Conservation (phyloP, 2,329 filamentous ascomycete species). For the Fusarium coffeatum region DNA sequence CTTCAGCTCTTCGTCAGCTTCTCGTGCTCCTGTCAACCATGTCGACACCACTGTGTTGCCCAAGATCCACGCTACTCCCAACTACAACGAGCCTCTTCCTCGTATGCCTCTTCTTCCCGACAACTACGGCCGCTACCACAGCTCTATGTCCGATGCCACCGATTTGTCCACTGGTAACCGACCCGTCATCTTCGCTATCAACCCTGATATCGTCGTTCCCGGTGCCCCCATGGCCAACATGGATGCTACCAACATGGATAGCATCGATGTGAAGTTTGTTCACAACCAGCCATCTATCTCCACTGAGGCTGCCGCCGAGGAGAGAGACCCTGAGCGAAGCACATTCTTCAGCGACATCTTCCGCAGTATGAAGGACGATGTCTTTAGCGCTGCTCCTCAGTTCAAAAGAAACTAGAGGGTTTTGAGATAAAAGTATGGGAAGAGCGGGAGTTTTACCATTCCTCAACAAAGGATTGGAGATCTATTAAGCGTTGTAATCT, state of each 20-base stretch:
- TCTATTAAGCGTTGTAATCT: conserved; percentile 44
- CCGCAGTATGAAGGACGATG: conserved; percentile 67
- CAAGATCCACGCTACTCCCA: conserved; percentile 50
- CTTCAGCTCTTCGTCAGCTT: conserved; percentile 63
- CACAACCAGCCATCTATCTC: conserved; percentile 50
- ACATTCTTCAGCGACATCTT: conserved; percentile 67
- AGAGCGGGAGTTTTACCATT: conserved; percentile 3
- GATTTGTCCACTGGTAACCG: conserved; percentile 56
- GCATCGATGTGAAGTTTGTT: conserved; percentile 65
- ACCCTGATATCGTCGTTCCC: conserved; percentile 65
- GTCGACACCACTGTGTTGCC: conserved; percentile 68
- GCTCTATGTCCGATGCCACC: conserved; percentile 58
- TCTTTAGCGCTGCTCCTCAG: conserved; percentile 43
- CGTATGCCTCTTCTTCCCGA: conserved; percentile 71
- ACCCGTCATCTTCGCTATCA: conserved; percentile 65
- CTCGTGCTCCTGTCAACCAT: conserved; percentile 53
- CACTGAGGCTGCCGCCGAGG: conserved; percentile 45
- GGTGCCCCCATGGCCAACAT: conserved; percentile 66
- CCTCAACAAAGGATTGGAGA: conserved; percentile 22
- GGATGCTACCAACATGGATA: conserved; percentile 68
- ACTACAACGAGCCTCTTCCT: conserved; percentile 54
- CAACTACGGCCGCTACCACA: conserved; percentile 60
- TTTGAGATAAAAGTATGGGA: not conserved
- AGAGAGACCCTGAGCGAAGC: conserved; percentile 39
- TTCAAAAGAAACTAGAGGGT: conserved; percentile 22